phyloP scores from a whole-genome alignment of 176 grass and related monocot genomes.

The Pontederia crassipes region DNA sequence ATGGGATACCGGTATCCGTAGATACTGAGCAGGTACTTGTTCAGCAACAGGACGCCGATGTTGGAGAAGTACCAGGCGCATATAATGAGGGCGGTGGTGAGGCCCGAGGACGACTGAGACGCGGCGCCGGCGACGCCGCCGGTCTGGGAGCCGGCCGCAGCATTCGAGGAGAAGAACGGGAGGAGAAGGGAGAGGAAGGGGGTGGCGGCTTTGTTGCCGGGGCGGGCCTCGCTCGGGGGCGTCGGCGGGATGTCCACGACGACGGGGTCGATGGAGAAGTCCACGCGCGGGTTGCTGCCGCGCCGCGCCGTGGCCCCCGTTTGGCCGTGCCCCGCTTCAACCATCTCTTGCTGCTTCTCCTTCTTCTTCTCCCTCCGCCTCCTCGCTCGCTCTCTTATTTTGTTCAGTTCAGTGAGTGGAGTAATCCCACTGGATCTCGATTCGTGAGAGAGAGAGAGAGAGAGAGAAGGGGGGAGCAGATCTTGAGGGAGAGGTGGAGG shows the following conservation, averaged over 20 bases:
- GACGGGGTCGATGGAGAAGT: background rate
- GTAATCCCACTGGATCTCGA: too few species aligned
- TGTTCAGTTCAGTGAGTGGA: too few species aligned
- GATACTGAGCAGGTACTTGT: slow-evolving; percentile 14
- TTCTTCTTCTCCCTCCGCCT: background rate
- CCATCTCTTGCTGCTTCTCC: background rate
- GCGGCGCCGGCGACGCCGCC: too few species aligned
- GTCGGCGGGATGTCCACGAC: slow-evolving; percentile 1
- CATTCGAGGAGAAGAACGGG: background rate
- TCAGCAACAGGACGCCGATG: slow-evolving; percentile 12
- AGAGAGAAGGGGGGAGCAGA: too few species aligned
- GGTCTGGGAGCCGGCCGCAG: background rate
- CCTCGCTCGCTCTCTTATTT: background rate
- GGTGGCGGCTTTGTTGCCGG: background rate
- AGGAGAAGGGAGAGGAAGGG: background rate
- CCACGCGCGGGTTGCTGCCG: slow-evolving; percentile 4
- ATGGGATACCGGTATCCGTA: background rate
- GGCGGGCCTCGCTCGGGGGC: background rate
- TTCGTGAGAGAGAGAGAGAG: too few species aligned
- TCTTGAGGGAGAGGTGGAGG: too few species aligned
- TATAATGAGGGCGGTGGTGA: slow-evolving; percentile 1
- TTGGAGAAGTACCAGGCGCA: slow-evolving; percentile 13
- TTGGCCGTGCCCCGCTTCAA: background rate
- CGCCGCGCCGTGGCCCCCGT: background rate
- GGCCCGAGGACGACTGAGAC: background rate